Percentiles rank a stretch among this genome's conserved stretches.
These are phyloP conservation scores for Penicillium sp. DNA, from an alignment of 2,329 filamentous ascomycete species.

Conservation along the genomic window DNA sequence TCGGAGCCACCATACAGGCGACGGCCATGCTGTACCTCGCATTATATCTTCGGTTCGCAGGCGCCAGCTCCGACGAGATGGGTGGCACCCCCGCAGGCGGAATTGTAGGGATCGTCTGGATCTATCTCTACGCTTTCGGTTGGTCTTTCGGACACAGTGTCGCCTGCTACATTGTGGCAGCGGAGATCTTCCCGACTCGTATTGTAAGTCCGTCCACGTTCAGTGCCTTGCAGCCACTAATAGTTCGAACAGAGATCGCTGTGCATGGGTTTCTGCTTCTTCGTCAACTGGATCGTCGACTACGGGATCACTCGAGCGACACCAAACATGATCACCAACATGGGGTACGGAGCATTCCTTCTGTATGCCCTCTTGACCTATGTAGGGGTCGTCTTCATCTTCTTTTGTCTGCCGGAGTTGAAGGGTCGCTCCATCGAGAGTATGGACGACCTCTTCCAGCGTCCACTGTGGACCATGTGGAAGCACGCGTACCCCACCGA, in stretches of 20 bases:
- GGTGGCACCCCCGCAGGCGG: constrained; percentile 4
- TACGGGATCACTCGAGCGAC: constrained; percentile 13
- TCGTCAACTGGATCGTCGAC: constrained; percentile 15
- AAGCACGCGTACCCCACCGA: constrained; percentile 24
- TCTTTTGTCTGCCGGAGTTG: constrained; percentile 13
- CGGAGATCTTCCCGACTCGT: constrained; percentile 12
- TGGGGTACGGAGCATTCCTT: constrained; percentile 9
- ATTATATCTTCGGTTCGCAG: constrained; percentile 11
- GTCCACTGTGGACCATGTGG: constrained; percentile 48
- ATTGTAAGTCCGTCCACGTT: neutral
- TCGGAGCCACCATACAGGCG: constrained; percentile 7
- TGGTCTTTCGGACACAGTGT: constrained; percentile 14
- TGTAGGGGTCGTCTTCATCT: constrained; percentile 6
- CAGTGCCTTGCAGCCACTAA: neutral
- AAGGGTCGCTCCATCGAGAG: constrained; percentile 31
- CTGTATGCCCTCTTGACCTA: constrained; percentile 5
- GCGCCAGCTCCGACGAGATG: neutral
- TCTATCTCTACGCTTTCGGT: constrained; percentile 11
- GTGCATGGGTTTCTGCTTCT: constrained; percentile 16
- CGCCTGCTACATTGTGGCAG: constrained; percentile 11
- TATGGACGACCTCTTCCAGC: constrained; percentile 41
- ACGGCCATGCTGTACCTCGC: constrained; percentile 13
- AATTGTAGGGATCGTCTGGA: constrained; percentile 12
- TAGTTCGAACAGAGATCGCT: constrained; percentile 1
- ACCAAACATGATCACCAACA: constrained; percentile 6